phyloP scores from a whole-genome alignment of 768 basidiomycete species.

The Chiua virens region DNA sequence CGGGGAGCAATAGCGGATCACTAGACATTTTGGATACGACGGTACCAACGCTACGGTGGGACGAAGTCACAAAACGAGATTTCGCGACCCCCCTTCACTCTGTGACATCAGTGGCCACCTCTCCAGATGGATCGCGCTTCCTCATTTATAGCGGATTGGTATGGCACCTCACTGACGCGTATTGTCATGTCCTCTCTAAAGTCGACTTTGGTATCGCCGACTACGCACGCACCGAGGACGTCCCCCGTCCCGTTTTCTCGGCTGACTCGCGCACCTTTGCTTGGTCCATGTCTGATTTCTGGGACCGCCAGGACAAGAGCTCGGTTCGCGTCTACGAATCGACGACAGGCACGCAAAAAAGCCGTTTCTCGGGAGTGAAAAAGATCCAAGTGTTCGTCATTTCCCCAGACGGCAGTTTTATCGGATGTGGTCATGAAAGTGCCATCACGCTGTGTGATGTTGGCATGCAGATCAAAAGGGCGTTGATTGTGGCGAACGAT shows the following conservation, averaged over 20 bases:
- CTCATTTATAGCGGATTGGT: background rate
- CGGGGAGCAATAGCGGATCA: slow-evolving; percentile 1
- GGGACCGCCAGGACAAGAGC: background rate
- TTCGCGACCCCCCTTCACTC: background rate
- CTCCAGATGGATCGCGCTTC: slow-evolving; percentile 11
- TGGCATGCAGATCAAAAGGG: background rate
- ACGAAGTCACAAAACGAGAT: slow-evolving; percentile 1
- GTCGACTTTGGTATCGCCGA: slow-evolving; percentile 7
- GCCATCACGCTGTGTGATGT: slow-evolving; percentile 4
- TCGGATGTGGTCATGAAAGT: slow-evolving; percentile 14
- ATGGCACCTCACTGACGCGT: slow-evolving; percentile 3
- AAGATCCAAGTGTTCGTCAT: slow-evolving; percentile 3
- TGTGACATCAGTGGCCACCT: background rate
- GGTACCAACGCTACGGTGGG: slow-evolving; percentile 5
- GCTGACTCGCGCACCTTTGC: slow-evolving; percentile 6
- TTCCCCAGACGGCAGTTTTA: background rate
- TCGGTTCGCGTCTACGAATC: slow-evolving; percentile 7
- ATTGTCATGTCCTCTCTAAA: slow-evolving; percentile 1
- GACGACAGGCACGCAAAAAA: background rate
- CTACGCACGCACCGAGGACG: background rate
- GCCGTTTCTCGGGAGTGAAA: slow-evolving; percentile 5
- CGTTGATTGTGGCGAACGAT: background rate
- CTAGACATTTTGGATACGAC: slow-evolving; percentile 10
- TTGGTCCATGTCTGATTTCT: slow-evolving; percentile 3
- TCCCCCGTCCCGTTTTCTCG: slow-evolving; percentile 4